phyloP scores from a whole-genome alignment of 345 rosid species.

The Arabidopsis thaliana region TAIR10.1 NC_003074.8:22445501-22446000 shows the following conservation, averaged over 20 bases:
- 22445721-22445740: slow-evolving; percentile 44
- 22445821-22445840: slow-evolving; percentile 52
- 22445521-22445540: neutral
- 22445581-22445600: slow-evolving; percentile 27
- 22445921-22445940: slow-evolving; percentile 62
- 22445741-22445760: slow-evolving; percentile 46
- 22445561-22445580: slow-evolving; percentile 25
- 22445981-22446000: slow-evolving; percentile 57
- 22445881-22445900: slow-evolving; percentile 58
- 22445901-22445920: slow-evolving; percentile 85
- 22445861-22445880: slow-evolving; percentile 62
- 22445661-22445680: slow-evolving; percentile 25
- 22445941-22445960: slow-evolving; percentile 58
- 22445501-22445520: neutral
- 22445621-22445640: slow-evolving; percentile 9
- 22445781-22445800: slow-evolving; percentile 47
- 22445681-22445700: slow-evolving; percentile 45
- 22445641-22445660: slow-evolving; percentile 22
- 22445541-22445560: slow-evolving; percentile 1
- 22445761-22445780: slow-evolving; percentile 38
- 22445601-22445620: slow-evolving; percentile 4
- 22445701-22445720: slow-evolving; percentile 54
- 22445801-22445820: slow-evolving; percentile 47
- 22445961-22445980: slow-evolving; percentile 63
- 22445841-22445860: slow-evolving; percentile 74